Evolutionary conservation across 2,329 filamentous ascomycete species (phyloP).

Genomic region (Xylariales sp.): DNA sequence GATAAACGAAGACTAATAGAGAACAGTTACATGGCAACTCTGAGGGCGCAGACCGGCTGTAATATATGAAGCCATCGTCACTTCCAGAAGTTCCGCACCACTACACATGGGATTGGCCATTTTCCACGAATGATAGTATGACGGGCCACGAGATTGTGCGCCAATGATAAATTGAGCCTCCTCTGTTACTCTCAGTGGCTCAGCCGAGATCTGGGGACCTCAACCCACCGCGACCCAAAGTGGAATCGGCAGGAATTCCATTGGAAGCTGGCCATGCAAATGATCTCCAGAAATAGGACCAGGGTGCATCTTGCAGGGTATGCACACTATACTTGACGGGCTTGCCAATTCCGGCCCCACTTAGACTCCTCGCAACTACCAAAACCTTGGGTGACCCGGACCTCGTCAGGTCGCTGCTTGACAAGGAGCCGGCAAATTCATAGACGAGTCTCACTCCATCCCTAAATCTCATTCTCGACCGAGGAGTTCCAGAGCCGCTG

Average conservation of each 20-base stretch:
- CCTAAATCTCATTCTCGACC: no score
- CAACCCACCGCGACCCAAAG: constrained; percentile 1
- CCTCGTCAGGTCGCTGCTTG: no score
- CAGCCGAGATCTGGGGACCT: constrained; percentile 4
- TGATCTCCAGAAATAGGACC: constrained; percentile 5
- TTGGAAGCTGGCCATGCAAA: neutral
- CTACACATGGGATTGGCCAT: neutral
- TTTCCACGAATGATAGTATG: constrained; percentile 6
- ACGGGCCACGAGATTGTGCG: constrained; percentile 5
- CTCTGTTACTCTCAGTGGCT: neutral
- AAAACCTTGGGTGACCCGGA: no score
- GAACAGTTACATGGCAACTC: neutral
- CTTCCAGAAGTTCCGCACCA: neutral
- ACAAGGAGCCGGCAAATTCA: no score
- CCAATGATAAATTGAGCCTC: constrained; percentile 8
- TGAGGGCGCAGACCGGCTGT: neutral
- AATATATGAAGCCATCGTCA: constrained; percentile 7
- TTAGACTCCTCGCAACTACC: no score
- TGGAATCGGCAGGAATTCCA: neutral
- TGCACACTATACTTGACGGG: constrained; percentile 6
- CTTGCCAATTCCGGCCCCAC: constrained; percentile 5
- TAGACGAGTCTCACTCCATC: no score
- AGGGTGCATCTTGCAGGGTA: neutral
- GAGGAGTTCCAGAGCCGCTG: no score
- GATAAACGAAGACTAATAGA: constrained; percentile 3